Conservation (phyloP, 192 early-diverging fungal genomes). For the Backusella macrospora region DNA sequence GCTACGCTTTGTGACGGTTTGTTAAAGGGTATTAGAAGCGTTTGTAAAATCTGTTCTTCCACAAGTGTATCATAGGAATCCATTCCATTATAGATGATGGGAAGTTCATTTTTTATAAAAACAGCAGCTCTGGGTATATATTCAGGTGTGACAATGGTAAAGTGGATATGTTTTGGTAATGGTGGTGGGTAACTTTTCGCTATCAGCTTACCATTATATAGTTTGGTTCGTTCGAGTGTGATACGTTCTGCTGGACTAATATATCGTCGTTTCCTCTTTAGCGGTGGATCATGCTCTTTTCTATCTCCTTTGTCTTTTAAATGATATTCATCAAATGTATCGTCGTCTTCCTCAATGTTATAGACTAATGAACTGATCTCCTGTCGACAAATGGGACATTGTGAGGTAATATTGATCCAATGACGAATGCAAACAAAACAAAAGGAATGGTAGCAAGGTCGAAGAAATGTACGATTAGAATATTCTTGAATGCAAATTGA, state of each 20-base stretch:
- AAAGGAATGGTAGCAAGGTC: constrained; percentile 37
- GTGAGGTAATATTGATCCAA: constrained; percentile 29
- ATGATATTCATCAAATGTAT: constrained; percentile 30
- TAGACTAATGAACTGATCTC: constrained; percentile 20
- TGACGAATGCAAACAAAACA: constrained; percentile 35
- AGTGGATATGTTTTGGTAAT: not conserved
- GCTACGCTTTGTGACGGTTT: not conserved
- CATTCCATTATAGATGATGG: not conserved
- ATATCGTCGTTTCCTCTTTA: not conserved
- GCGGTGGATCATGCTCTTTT: constrained; percentile 17
- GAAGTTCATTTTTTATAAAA: not conserved
- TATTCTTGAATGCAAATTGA: constrained; percentile 36
- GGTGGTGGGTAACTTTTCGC: constrained; percentile 1
- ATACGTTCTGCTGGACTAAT: constrained; percentile 11
- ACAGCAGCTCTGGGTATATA: constrained; percentile 20
- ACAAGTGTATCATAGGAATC: constrained; percentile 28
- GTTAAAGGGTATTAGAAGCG: constrained; percentile 20
- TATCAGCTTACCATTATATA: constrained; percentile 10
- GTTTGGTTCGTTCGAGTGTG: not conserved
- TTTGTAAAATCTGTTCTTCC: constrained; percentile 11
- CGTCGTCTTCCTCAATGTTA: constrained; percentile 26
- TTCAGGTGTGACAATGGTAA: constrained; percentile 24
- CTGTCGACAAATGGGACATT: constrained; percentile 35
- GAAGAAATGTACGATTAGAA: constrained; percentile 23
- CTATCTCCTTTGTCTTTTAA: not conserved